These are phyloP conservation scores for Penicillium sp. DNA, from an alignment of 2,329 filamentous ascomycete species.

Conservation along the genomic window DNA sequence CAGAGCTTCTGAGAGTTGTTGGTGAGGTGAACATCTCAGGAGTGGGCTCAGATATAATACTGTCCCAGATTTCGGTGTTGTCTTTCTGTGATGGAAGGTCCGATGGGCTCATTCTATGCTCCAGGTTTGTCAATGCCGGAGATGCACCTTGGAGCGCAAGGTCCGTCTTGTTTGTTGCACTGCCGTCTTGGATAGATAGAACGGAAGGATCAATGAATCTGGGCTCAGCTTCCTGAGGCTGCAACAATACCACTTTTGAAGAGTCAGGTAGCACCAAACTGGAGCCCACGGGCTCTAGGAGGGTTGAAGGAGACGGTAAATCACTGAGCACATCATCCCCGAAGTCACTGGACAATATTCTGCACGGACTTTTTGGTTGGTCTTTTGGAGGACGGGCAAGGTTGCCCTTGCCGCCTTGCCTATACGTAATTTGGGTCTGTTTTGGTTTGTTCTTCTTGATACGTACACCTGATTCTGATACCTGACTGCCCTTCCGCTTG, in stretches of 20 bases:
- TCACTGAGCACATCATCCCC: slow-evolving; percentile 38
- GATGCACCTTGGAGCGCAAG: not conserved
- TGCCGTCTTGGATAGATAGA: not conserved
- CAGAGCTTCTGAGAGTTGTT: not conserved
- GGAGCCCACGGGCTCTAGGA: slow-evolving; percentile 16
- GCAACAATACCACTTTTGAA: not conserved
- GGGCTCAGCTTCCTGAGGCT: slow-evolving; percentile 1
- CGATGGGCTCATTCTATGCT: not conserved
- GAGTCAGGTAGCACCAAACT: not conserved
- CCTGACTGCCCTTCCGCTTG: not conserved
- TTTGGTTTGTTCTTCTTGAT: not conserved
- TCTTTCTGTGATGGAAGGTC: not conserved
- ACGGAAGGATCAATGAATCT: slow-evolving; percentile 3
- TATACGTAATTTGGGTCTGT: not conserved
- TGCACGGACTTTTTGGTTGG: not conserved
- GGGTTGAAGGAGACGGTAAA: slow-evolving; percentile 41
- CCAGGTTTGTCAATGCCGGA: not conserved
- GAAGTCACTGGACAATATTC: slow-evolving; percentile 37
- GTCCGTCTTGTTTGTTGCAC: not conserved
- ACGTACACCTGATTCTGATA: not conserved
- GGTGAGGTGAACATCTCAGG: not conserved
- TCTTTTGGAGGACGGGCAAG: not conserved
- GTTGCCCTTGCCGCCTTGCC: not conserved
- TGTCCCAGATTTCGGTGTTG: slow-evolving; percentile 8
- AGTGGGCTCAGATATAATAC: not conserved